Evolutionary conservation across 345 rosid genomes (phyloP).

Genomic region (Gossypium raimondii): DNA sequence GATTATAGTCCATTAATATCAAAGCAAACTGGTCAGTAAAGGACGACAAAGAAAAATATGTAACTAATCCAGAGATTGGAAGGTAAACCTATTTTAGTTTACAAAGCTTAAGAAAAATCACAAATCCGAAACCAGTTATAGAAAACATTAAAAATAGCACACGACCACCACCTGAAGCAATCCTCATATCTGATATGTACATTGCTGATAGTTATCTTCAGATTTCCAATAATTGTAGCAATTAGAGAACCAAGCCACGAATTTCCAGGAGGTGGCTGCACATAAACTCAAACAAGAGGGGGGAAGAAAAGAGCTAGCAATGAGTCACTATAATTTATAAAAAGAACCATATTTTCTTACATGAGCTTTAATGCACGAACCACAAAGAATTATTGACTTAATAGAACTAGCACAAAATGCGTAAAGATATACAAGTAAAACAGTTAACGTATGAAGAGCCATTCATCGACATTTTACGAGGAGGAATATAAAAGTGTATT

Average conservation of each 20-base stretch:
- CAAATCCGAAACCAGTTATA: constrained; percentile 7
- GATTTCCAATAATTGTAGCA: constrained; percentile 91
- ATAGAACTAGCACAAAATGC: not conserved
- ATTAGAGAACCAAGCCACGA: constrained; percentile 95
- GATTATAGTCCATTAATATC: not conserved
- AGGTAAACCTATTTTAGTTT: not conserved
- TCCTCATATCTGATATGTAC: constrained; percentile 98
- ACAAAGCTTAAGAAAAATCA: constrained; percentile 6
- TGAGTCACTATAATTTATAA: not conserved
- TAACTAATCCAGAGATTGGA: not conserved
- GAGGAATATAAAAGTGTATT: not conserved
- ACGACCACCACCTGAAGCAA: constrained; percentile 62
- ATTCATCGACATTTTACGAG: not conserved
- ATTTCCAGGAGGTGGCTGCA: constrained; percentile 78
- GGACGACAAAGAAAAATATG: not conserved
- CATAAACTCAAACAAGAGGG: constrained; percentile 2
- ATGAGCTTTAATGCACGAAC: not conserved
- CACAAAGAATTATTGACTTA: not conserved
- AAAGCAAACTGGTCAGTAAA: not conserved
- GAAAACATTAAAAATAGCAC: constrained; percentile 10
- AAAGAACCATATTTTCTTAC: constrained; percentile 1
- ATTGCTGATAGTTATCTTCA: constrained; percentile 95
- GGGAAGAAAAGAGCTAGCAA: constrained; percentile 26
- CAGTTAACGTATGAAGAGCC: not conserved
- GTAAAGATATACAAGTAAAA: not conserved